These are phyloP conservation scores for Penicillium canariense DNA, from an alignment of 495 filamentous ascomycete species.

Conservation along the genomic window DNA sequence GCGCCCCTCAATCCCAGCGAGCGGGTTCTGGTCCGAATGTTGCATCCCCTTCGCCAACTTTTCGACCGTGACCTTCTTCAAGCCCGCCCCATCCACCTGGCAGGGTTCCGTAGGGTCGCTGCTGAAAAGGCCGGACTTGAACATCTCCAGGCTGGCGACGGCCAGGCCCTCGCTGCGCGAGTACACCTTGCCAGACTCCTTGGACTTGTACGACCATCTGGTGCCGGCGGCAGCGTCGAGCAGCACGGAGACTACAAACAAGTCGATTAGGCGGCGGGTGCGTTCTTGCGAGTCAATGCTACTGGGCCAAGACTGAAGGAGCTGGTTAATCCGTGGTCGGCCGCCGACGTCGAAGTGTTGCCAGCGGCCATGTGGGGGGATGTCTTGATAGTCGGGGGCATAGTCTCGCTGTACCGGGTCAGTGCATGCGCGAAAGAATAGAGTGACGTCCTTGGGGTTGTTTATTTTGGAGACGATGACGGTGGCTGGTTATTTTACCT, in stretches of 20 bases:
- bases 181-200: slow-evolving; percentile 83
- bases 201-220: slow-evolving; percentile 79
- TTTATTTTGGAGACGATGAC: neutral
- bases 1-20: slow-evolving; percentile 85
- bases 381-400: slow-evolving; percentile 77
- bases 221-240: slow-evolving; percentile 67
- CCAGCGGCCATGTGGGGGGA: slow-evolving; percentile 72
- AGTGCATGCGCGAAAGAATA: slow-evolving; percentile 2
- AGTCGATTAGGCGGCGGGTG: slow-evolving; percentile 62
- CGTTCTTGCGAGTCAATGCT: slow-evolving; percentile 60
- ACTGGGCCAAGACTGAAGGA: slow-evolving; percentile 63
- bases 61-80: slow-evolving; percentile 73
- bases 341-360: slow-evolving; percentile 72
- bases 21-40: slow-evolving; percentile 73
- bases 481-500: slow-evolving; percentile 57
- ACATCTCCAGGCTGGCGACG: slow-evolving; percentile 95
- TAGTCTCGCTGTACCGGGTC: slow-evolving; percentile 70
- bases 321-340: slow-evolving; percentile 61
- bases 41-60: slow-evolving; percentile 78
- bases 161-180: slow-evolving; percentile 88
- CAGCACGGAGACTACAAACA: slow-evolving; percentile 67
- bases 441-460: neutral
- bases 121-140: slow-evolving; percentile 90
- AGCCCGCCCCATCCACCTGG: slow-evolving; percentile 82
- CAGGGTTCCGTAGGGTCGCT: slow-evolving; percentile 75